phyloP scores from a whole-genome alignment of 2,329 filamentous ascomycete genomes.

The Epicoccum sorghinum region DNA sequence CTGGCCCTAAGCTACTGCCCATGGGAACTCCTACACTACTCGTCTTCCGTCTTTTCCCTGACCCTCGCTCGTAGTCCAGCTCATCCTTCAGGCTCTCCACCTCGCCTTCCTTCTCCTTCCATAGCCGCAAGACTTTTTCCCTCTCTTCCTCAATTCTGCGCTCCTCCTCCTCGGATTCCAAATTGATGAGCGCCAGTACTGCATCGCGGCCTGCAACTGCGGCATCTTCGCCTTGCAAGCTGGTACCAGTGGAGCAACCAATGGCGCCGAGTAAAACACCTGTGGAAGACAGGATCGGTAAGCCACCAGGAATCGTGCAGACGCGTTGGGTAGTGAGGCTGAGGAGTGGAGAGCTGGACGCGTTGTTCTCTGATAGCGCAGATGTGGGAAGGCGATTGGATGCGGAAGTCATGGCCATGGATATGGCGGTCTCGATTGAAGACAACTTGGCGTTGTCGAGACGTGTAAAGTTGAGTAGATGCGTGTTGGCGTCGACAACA shows the following conservation, averaged over 20 bases:
- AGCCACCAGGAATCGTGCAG: constrained; percentile 58
- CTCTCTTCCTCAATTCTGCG: constrained; percentile 26
- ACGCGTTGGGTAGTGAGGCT: constrained; percentile 58
- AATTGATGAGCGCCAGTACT: constrained; percentile 40
- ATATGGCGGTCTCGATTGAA: constrained; percentile 65
- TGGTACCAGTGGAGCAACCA: constrained; percentile 60
- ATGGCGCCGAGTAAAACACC: constrained; percentile 59
- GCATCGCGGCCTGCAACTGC: constrained; percentile 59
- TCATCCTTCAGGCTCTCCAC: constrained; percentile 24
- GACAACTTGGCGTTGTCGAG: constrained; percentile 58
- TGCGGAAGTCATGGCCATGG: constrained; percentile 63
- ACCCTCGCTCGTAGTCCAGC: constrained; percentile 19
- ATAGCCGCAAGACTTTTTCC: constrained; percentile 27
- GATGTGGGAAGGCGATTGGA: constrained; percentile 59
- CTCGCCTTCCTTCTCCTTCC: constrained; percentile 33
- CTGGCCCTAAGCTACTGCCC: constrained; percentile 8
- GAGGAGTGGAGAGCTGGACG: constrained; percentile 55
- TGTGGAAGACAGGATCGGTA: constrained; percentile 55
- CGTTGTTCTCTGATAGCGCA: constrained; percentile 55
- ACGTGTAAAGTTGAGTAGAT: constrained; percentile 55
- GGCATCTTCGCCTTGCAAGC: constrained; percentile 59
- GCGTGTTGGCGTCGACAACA: constrained; percentile 50
- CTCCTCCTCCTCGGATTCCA: constrained; percentile 26
- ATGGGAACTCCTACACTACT: constrained; percentile 15
- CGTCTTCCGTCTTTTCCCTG: constrained; percentile 27